Evolutionary conservation across 768 basidiomycete species (phyloP), one percentile per base, ranked within the genome.

Genomic region (Tremella fuciformis): DNA sequence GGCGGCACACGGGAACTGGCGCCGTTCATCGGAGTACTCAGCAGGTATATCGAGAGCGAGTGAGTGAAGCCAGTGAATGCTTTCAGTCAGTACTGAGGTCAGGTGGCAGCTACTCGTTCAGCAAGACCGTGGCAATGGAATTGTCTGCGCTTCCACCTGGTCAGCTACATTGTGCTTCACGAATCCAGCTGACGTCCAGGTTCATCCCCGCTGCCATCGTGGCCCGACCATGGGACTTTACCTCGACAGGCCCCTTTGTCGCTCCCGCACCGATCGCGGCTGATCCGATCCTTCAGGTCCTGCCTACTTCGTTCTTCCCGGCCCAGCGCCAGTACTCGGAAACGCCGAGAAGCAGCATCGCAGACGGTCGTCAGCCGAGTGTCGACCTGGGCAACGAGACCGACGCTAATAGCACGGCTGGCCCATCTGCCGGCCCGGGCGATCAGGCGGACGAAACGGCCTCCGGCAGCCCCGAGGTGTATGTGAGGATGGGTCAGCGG

Each of bases 171-270:
- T 7, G 3, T 26, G 19, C 56, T 22, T 29, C 11, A 47, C 16
- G 8, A n/a, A n/a, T 24, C 29, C 24, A 34, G 46, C 47, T 55
- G 34, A 53, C n/a, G 22, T 40, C 40, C 48, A 66, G 64, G 64
- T 66, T 66, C 47, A 62, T 66, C 15, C 64, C 64, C 13, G 64
- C 64, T 11, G 64, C 64, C 8, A 29, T 66, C 15, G 62, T 62
- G 8, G 64, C 64, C 29, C 57, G 64, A 22, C 61, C 64, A 3
- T 66, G 64, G 64, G 64, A 66, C 34, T 66, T 66, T 57, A 60
- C 15, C 42, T 46, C 42, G 22, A n/a, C 42, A 6, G 42, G 22
- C 42, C 29, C 29, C 4, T 34, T 34, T 11, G 29, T 34, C 29
- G 29, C 29, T 34, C 29, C 29, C 11, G 29, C 29, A 34, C 29